Evolutionary conservation across 1,284 basidiomycete species (phyloP).

Genomic region (Tremellales sp.): DNA sequence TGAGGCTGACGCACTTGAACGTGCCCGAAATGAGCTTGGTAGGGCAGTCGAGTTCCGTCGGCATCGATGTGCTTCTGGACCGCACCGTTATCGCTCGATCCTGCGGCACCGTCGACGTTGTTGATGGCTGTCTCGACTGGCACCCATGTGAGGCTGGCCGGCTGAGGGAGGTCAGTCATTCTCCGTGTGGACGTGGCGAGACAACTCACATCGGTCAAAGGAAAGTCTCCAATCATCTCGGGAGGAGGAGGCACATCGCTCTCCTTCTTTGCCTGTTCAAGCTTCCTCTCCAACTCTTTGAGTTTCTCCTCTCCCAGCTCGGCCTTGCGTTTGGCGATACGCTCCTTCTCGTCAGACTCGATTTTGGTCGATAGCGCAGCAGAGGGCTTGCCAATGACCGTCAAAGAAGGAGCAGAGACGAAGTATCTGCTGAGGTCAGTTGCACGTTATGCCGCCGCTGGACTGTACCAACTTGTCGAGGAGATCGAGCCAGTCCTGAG

Average conservation of each 20-base stretch:
- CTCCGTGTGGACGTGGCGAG: background rate
- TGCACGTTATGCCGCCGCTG: background rate
- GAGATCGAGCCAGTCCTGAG: conserved; percentile 72
- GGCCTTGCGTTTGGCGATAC: conserved; percentile 66
- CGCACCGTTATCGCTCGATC: conserved; percentile 24
- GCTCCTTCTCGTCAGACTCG: conserved; percentile 74
- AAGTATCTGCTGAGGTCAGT: conserved; percentile 60
- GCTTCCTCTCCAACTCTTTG: conserved; percentile 61
- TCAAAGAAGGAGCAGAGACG: conserved; percentile 64
- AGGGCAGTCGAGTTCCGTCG: conserved; percentile 69
- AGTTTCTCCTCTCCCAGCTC: conserved; percentile 77
- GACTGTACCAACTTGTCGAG: conserved; percentile 72
- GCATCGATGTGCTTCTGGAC: conserved; percentile 64
- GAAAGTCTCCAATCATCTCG: conserved; percentile 76
- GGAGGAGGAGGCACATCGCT: conserved; percentile 80
- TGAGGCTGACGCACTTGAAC: no score
- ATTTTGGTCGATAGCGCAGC: conserved; percentile 75
- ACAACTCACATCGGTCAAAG: conserved; percentile 64
- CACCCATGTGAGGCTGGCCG: conserved; percentile 91
- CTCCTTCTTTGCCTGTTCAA: conserved; percentile 80
- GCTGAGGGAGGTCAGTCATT: conserved; percentile 17
- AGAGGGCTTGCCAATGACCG: conserved; percentile 84
- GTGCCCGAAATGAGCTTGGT: conserved; percentile 88
- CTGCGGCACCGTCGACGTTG: conserved; percentile 25
- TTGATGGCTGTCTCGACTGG: conserved; percentile 66